These are phyloP conservation scores for Penicillium sp. DNA, from an alignment of 2,329 filamentous ascomycete genomes.

Conservation along the genomic window DNA sequence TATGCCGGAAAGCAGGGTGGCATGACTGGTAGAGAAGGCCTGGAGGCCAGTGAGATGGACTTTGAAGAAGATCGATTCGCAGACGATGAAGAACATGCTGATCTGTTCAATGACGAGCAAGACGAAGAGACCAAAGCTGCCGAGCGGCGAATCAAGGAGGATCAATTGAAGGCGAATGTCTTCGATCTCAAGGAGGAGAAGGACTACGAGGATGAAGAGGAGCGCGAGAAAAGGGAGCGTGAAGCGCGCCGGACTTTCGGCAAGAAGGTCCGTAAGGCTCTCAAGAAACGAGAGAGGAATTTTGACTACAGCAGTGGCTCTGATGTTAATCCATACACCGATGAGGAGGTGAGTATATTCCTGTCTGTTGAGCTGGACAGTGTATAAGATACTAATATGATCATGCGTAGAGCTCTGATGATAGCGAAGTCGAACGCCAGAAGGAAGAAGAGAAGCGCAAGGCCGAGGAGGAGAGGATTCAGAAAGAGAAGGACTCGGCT, in stretches of 20 bases:
- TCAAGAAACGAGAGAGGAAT: constrained; percentile 84
- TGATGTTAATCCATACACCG: constrained; percentile 60
- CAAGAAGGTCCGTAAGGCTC: constrained; percentile 76
- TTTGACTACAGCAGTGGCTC: constrained; percentile 80
- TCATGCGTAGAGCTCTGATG: constrained; percentile 56
- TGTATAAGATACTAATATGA: constrained; percentile 9
- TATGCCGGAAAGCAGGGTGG: constrained; percentile 51
- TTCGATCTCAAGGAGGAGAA: constrained; percentile 78
- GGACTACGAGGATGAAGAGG: constrained; percentile 69
- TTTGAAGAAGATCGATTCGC: constrained; percentile 77
- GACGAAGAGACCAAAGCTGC: constrained; percentile 79
- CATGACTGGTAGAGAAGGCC: constrained; percentile 50
- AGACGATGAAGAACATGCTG: constrained; percentile 79
- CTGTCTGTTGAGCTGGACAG: constrained; percentile 1
- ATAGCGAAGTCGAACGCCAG: constrained; percentile 66
- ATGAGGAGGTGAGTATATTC: constrained; percentile 51
- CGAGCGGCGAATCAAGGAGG: constrained; percentile 72
- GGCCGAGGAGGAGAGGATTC: constrained; percentile 55
- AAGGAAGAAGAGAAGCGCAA: constrained; percentile 65
- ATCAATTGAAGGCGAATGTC: constrained; percentile 84
- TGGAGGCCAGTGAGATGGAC: constrained; percentile 68
- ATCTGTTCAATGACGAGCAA: constrained; percentile 74
- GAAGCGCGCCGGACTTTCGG: constrained; percentile 71
- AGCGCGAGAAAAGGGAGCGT: constrained; percentile 65
- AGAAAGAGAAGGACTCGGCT: constrained; percentile 56